Conservation (phyloP, 805 yeast species). For the Phaffomyces thermotolerans region DNA sequence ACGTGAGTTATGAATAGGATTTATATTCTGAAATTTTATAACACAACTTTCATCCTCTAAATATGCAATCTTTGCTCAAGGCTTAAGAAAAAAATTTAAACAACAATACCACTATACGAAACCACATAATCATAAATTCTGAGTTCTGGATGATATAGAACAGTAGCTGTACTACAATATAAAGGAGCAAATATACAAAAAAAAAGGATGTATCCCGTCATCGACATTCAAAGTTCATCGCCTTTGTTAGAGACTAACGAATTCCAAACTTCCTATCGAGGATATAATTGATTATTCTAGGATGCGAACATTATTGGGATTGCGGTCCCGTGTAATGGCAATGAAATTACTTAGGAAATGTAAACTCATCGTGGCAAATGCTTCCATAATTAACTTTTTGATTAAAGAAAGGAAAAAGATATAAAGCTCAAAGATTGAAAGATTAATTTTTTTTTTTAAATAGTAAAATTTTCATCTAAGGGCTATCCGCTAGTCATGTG, state of each 20-base stretch:
- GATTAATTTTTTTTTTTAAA: background rate
- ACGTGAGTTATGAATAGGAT: background rate
- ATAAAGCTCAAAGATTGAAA: background rate
- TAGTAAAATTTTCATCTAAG: conserved; percentile 7
- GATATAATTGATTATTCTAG: conserved; percentile 21
- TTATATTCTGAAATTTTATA: background rate
- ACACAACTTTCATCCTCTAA: background rate
- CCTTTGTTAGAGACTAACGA: conserved; percentile 15
- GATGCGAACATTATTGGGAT: conserved; percentile 24
- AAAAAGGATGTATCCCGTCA: conserved; percentile 22
- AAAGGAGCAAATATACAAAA: too few relatives aligned
- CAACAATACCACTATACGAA: too few relatives aligned
- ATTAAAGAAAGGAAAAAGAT: conserved; percentile 21
- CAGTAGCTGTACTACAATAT: too few relatives aligned
- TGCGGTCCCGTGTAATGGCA: conserved; percentile 26
- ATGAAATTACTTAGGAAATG: conserved; percentile 24
- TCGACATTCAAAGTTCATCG: conserved; percentile 26
- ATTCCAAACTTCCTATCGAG: conserved; percentile 29
- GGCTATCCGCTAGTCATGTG: background rate
- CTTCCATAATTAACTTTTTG: conserved; percentile 26
- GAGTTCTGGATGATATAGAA: too few relatives aligned
- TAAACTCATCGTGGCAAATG: conserved; percentile 28
- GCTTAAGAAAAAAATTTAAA: too few relatives aligned
- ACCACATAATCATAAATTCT: too few relatives aligned
- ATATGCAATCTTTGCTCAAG: background rate